Conservation (phyloP, 1,284 basidiomycete species). For the Ustilago shanxiensis region DNA sequence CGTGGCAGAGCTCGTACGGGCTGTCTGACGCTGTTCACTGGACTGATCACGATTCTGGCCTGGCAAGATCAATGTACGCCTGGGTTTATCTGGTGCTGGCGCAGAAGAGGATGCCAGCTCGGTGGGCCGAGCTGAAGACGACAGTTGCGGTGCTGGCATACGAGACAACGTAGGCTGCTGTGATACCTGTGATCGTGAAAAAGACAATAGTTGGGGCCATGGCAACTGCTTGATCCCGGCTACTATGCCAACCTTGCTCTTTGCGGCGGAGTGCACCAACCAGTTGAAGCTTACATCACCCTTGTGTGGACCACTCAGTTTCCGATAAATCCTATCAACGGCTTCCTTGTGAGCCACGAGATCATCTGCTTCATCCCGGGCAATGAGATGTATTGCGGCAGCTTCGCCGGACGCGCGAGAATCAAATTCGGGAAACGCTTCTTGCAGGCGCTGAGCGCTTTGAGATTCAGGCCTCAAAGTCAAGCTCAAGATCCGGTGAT, state of each 20-base stretch:
- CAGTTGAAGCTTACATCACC: neutral
- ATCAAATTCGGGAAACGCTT: constrained; percentile 21
- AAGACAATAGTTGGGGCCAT: constrained; percentile 4
- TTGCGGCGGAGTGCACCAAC: constrained; percentile 12
- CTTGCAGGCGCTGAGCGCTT: constrained; percentile 19
- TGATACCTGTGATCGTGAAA: neutral
- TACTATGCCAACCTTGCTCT: constrained; percentile 11
- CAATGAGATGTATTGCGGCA: constrained; percentile 29
- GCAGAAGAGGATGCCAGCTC: constrained; percentile 5
- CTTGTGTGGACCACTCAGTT: neutral
- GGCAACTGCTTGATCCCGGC: constrained; percentile 1
- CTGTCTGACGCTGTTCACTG: neutral
- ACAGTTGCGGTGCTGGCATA: neutral
- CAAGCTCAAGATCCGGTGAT: constrained; percentile 11
- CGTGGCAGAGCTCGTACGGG: neutral
- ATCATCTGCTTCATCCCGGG: neutral
- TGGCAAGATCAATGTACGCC: constrained; percentile 25
- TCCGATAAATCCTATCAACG: neutral
- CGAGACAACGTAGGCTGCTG: neutral
- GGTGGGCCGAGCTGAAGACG: neutral
- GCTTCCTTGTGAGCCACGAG: constrained; percentile 6
- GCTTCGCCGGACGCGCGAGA: constrained; percentile 28
- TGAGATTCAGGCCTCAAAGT: constrained; percentile 8
- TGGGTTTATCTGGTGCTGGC: neutral
- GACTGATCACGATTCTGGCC: constrained; percentile 8